Conservation (phyloP, 441 rosid genomes). For the Hura crepitans region DNA sequence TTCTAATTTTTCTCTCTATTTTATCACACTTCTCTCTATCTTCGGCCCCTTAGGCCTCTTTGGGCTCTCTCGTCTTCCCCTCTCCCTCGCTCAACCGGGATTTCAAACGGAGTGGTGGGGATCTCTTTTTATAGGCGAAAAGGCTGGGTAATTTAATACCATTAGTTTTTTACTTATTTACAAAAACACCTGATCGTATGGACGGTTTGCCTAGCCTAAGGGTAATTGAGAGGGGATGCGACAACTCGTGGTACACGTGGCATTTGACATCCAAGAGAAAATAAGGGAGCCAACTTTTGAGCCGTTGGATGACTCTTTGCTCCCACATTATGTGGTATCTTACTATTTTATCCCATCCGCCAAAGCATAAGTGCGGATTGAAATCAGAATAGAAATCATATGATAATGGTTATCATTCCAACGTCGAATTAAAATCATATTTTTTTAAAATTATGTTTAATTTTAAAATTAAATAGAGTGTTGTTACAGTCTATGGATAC, state of each 20-base stretch:
- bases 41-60: not conserved
- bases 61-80: not conserved
- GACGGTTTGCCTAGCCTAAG: not conserved
- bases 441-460: too few relatives aligned
- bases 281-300: not conserved
- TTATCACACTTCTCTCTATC: not conserved
- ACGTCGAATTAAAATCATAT: too few relatives aligned
- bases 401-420: too few relatives aligned
- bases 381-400: too few relatives aligned
- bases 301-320: slow-evolving; percentile 18
- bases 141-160: slow-evolving; percentile 9
- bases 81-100: slow-evolving; percentile 15
- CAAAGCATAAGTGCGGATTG: too few relatives aligned
- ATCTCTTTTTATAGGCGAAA: slow-evolving; percentile 33
- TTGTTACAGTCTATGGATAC: too few relatives aligned
- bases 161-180: slow-evolving; percentile 25
- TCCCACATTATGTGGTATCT: not conserved
- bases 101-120: slow-evolving; percentile 8
- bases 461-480: too few relatives aligned
- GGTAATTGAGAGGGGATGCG: not conserved
- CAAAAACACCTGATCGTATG: slow-evolving; percentile 23
- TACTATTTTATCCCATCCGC: too few relatives aligned
- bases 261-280: not conserved
- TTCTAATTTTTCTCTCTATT: not conserved
- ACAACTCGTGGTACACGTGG: slow-evolving; percentile 15